phyloP scores from a whole-genome alignment of 139 green algal species.

The Diplosphaera chodatii region DNA sequence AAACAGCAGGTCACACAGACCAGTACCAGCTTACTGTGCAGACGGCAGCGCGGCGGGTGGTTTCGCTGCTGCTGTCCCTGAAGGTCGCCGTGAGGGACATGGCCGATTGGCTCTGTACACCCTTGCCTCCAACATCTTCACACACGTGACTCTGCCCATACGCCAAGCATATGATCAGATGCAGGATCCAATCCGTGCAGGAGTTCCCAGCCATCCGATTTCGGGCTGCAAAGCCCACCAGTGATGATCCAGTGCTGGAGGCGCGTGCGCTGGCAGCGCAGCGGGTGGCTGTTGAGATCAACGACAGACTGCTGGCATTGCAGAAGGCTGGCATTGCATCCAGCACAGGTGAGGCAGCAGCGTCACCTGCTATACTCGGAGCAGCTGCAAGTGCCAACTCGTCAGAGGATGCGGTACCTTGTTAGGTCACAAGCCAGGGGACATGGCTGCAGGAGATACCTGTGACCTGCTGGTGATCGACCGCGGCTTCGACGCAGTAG shows the following conservation, averaged over 20 bases:
- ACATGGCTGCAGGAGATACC: background rate
- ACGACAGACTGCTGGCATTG: conserved; percentile 43
- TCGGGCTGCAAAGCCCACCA: conserved; percentile 32
- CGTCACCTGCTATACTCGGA: too few species aligned
- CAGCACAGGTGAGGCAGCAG: conserved; percentile 6
- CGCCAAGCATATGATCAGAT: too few species aligned
- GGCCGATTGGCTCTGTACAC: too few species aligned
- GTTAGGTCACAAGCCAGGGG: too few species aligned
- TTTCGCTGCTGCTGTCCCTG: conserved; percentile 57
- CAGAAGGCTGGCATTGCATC: conserved; percentile 34
- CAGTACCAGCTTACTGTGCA: conserved; percentile 1
- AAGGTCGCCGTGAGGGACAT: too few species aligned
- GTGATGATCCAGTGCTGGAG: conserved; percentile 50
- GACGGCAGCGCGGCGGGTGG: conserved; percentile 45
- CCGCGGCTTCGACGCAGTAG: conserved; percentile 68
- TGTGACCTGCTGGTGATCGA: background rate
- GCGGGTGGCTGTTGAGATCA: conserved; percentile 56
- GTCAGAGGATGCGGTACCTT: too few species aligned
- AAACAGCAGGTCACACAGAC: background rate
- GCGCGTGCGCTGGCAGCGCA: conserved; percentile 46
- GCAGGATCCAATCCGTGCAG: too few species aligned
- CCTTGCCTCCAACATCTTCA: too few species aligned
- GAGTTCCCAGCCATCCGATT: conserved; percentile 70
- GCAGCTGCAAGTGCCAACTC: too few species aligned
- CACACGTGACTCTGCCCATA: too few species aligned